phyloP scores from a whole-genome alignment of 2,329 filamentous ascomycete genomes.

The Emmonsiellopsis sp. region DNA sequence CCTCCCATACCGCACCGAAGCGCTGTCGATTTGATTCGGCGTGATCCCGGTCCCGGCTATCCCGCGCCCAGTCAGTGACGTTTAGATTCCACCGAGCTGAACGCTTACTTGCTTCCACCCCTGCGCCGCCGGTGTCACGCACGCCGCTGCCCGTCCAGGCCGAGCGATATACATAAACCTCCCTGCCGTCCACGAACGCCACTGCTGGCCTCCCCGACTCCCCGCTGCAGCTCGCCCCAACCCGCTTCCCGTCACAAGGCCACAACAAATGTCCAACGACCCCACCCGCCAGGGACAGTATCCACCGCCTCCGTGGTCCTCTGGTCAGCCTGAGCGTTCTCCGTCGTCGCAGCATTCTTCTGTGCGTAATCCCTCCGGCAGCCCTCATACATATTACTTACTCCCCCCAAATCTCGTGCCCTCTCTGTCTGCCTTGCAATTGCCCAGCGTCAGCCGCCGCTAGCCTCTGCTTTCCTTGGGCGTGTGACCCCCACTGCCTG shows the following conservation, averaged over 20 bases:
- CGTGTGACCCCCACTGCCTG: constrained; percentile 5
- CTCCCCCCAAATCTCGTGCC: constrained; percentile 3
- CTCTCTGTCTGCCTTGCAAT: background rate
- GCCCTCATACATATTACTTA: constrained; percentile 2
- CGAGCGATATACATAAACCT: background rate
- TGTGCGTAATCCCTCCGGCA: constrained; percentile 10
- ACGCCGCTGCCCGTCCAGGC: background rate
- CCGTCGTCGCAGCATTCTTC: constrained; percentile 27
- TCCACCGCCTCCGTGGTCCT: constrained; percentile 33
- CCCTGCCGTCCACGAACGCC: constrained; percentile 1
- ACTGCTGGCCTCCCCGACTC: constrained; percentile 11
- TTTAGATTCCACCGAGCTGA: background rate
- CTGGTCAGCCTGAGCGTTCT: constrained; percentile 29
- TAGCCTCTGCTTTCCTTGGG: background rate
- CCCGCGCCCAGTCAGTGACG: background rate
- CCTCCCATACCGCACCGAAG: background rate
- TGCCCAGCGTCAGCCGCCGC: background rate
- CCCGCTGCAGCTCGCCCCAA: background rate
- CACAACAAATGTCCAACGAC: constrained; percentile 34
- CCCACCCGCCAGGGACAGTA: constrained; percentile 37
- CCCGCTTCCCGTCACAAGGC: background rate
- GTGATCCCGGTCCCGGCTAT: background rate
- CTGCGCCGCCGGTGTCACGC: background rate
- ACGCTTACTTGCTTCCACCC: background rate
- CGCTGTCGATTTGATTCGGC: constrained; percentile 1